phyloP scores from a whole-genome alignment of 805 yeast genomes.

The Yamadazyma takamatsuzukensis region DNA sequence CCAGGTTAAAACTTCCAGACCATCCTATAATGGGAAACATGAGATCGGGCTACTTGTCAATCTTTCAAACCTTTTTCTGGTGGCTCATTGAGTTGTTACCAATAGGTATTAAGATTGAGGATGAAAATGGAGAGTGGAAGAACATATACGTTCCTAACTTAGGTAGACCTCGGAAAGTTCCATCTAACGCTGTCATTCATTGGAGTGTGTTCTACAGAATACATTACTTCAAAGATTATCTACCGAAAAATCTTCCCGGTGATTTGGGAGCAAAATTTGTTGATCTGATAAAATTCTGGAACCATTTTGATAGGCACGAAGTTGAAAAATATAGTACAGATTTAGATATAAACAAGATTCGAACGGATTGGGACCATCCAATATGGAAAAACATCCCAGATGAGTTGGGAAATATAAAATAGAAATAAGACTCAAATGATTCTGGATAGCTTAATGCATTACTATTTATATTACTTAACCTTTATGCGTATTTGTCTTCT shows the following conservation, averaged over 20 bases:
- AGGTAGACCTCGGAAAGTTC: constrained; percentile 51
- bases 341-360: constrained; percentile 14
- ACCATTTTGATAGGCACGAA: constrained; percentile 2
- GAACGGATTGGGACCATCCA: constrained; percentile 11
- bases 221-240: constrained; percentile 42
- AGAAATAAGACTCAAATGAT: too few relatives aligned
- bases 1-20: constrained; percentile 1
- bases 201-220: constrained; percentile 64
- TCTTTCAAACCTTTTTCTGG: constrained; percentile 41
- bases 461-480: too few relatives aligned
- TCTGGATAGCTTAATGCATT: too few relatives aligned
- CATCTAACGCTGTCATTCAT: constrained; percentile 46
- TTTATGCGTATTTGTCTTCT: too few relatives aligned
- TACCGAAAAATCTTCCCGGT: constrained; percentile 30
- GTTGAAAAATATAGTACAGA: constrained; percentile 11
- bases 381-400: constrained; percentile 34
- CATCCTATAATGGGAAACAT: constrained; percentile 4
- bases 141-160: constrained; percentile 51
- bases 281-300: constrained; percentile 16
- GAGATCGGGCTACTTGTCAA: constrained; percentile 10
- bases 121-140: constrained; percentile 47
- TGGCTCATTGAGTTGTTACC: constrained; percentile 65
- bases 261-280: constrained; percentile 16
- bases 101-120: constrained; percentile 48
- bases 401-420: constrained; percentile 17